Evolutionary conservation across 2,329 filamentous ascomycete genomes (phyloP), one percentile per base, ranked within the genome.

Genomic region (Colletotrichum magnum): DNA sequence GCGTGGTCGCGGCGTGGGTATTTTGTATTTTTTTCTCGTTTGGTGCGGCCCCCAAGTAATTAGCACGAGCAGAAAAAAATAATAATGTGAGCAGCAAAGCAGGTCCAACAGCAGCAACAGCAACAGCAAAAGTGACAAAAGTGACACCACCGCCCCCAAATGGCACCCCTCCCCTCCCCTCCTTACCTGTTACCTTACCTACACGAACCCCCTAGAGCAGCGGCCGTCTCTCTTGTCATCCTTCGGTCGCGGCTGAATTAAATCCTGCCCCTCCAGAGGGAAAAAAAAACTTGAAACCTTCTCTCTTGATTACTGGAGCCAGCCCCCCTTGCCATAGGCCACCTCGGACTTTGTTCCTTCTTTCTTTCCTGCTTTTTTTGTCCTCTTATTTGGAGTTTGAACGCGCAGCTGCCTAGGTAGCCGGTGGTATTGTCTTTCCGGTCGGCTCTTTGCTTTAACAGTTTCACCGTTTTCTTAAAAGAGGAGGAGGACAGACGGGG

Each of bases 301-400:
- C 50, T 36, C 58, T 61, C 28, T 53, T 61, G 58, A 62, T 62
- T 50, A 53, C 52, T 50, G 36, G 59, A 53, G 39, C 59, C 21
- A 24, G 21, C 21, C 21, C 50, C 28, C 39, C 53, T 16, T 50
- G n/a, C 51, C 36, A 54, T 62, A 62, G 50, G 59, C 50, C 50
- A n/a, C 59, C 59, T 54, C 50, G 59, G 59, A 62, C 59, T 62
- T 54, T 62, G 47, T 18, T 45, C 50, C 26, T 58, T 56, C 13
- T 36, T 36, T 45, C 15, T 60, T 24, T 51, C 47, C 28, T 45
- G n/a, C 47, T 5, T 50, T 21, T 21, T 18, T 43, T 32, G 18
- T 41, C 47, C 16, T 18, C 28, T 18, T 28, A 21, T 28, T 53
- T 43, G 47, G 18, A 18, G 16, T 43, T n/a, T 45, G 48, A 41